A percentile compares a stretch with the other conserved stretches of the same genome.
Evolutionary conservation across 78 protist species (phyloP).

Genomic region (Anaeramoeba ignava): DNA sequence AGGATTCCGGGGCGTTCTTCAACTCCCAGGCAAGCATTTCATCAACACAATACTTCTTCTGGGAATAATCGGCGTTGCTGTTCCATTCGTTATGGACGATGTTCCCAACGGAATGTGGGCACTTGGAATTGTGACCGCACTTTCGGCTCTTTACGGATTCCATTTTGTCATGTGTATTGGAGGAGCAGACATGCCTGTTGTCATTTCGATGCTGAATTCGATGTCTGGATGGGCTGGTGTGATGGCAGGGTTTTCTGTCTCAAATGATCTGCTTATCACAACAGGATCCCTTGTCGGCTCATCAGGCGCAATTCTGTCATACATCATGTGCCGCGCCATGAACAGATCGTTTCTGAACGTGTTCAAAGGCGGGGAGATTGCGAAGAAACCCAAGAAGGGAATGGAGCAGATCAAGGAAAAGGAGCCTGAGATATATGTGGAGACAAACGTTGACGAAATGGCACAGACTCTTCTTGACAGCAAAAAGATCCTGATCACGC

Average conservation of each 20-base stretch:
- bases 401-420: not conserved
- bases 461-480: constrained; percentile 20
- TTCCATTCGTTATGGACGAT: not conserved
- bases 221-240: constrained; percentile 80
- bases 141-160: not conserved
- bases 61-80: not conserved
- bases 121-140: not conserved
- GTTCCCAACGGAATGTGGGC: not conserved
- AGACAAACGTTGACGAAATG: constrained; percentile 15
- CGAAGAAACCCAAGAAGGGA: not conserved
- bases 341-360: constrained; percentile 75
- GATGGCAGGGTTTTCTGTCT: constrained; percentile 17
- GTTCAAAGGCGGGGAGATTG: constrained; percentile 17
- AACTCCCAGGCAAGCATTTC: not conserved
- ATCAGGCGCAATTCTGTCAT: constrained; percentile 87
- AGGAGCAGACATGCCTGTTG: constrained; percentile 98
- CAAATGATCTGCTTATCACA: constrained; percentile 51
- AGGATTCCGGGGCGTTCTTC: no score
- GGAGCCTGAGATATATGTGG: constrained; percentile 2
- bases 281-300: constrained; percentile 89
- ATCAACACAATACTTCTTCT: not conserved
- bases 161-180: constrained; percentile 16
- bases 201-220: constrained; percentile 83
- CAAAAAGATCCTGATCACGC: constrained; percentile 72
- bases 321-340: constrained; percentile 90